Evolutionary conservation across 2,329 filamentous ascomycete genomes (phyloP), one percentile per base, ranked within the genome.

Genomic region (Uncinocarpus reesii): DNA sequence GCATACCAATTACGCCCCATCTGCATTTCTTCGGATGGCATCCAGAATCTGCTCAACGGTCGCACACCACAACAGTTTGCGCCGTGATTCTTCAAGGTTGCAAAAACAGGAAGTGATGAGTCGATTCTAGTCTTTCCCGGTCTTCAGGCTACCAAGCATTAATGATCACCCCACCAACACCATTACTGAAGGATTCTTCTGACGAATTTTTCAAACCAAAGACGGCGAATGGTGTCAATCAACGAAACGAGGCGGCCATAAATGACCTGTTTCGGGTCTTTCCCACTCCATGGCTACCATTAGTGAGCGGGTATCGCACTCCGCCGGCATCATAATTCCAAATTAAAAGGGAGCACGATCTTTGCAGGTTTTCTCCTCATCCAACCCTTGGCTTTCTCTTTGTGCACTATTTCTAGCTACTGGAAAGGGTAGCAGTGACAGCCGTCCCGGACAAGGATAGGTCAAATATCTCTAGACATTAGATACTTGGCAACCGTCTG

Each of bases 81-180:
- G 31, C n/a, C 35, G 35, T 47, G 13, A 41, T 35, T 35, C 36
- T 41, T 47, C 36, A 47, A 32, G 11, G 4, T 44, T 16, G n/a
- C 20, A 23, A 28, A 20, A 21, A 32, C 2, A 34, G 10, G 8
- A 46, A 37, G 23, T 38, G 32, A 46, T 29, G 29, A n/a, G n/a
- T n/a, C n/a, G n/a, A n/a, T n/a, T n/a, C n/a, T n/a, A n/a, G n/a
- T n/a, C n/a, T n/a, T n/a, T 10, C 16, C 13, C 18, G 36, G 18
- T 28, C 31, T 28, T 45, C 42, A 45, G 31, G 42, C 21, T 36
- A 26, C 24, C 4, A 28, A 26, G 23, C 31, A 45, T 26, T 15
- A 26, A 15, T 24, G 15, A 29, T 38, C 34, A 37, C 24, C 34
- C 29, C 31, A 13, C 15, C 43, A 38, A 26, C 21, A 26, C 1